These are phyloP conservation scores for Cicer yamashitae DNA, from an alignment of 306 rosid species.

Conservation along the genomic window DNA sequence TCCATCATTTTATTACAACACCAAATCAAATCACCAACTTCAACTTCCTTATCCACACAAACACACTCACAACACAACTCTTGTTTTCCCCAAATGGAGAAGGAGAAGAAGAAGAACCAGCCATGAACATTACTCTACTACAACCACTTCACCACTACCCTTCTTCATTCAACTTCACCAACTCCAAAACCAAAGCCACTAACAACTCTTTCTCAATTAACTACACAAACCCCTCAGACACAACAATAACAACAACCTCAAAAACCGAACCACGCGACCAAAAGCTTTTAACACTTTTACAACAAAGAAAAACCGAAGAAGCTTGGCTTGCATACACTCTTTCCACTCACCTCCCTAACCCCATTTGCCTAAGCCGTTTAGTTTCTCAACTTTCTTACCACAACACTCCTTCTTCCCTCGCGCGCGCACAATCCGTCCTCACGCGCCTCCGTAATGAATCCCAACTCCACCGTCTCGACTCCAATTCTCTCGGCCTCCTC, in stretches of 20 bases:
- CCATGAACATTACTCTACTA: slow-evolving; percentile 60
- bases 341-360: slow-evolving; percentile 62
- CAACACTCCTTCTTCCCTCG: slow-evolving; percentile 59
- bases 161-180: slow-evolving; percentile 45
- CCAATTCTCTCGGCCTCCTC: slow-evolving; percentile 88
- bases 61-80: background rate
- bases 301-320: slow-evolving; percentile 80
- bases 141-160: slow-evolving; percentile 43
- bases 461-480: slow-evolving; percentile 92
- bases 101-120: slow-evolving; percentile 32
- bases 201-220: slow-evolving; percentile 42
- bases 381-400: slow-evolving; percentile 76
- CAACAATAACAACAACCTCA: slow-evolving; percentile 41
- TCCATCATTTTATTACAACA: slow-evolving; percentile 44
- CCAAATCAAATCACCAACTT: background rate
- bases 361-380: slow-evolving; percentile 88
- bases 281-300: slow-evolving; percentile 66
- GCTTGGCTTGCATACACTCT: slow-evolving; percentile 77
- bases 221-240: slow-evolving; percentile 49
- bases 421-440: slow-evolving; percentile 89
- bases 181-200: slow-evolving; percentile 41
- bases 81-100: slow-evolving; percentile 55
- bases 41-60: background rate
- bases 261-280: slow-evolving; percentile 57
- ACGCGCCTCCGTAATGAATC: slow-evolving; percentile 91